Evolutionary conservation across 441 rosid genomes (phyloP), one percentile per base, ranked within the genome.

Genomic region (Codiaeum variegatum): DNA sequence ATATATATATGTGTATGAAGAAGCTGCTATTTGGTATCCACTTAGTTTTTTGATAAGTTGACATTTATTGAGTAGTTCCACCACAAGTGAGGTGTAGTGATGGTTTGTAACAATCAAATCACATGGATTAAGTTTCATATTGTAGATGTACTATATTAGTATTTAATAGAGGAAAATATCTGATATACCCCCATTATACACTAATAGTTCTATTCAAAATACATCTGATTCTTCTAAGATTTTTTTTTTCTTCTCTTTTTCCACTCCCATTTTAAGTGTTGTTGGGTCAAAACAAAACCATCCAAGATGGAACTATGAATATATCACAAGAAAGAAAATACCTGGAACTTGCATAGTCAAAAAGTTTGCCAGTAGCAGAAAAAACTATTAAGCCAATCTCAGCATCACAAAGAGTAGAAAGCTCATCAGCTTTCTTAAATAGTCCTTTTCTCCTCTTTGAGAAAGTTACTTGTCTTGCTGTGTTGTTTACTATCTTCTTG

Each of bases 381-480:
- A 85, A 85, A 67, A 83, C 85, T 3, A 82, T 32, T 31, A 79
- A 75, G 72, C 82, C 89, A 31, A 83, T 65, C 70, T 85, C 87
- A 36, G 84, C 89, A 62, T 85, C 86, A 28, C 88, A 85, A 21
- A 85, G 86, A 24, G 73, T 78, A 18, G 86, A 79, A 28, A 83
- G 83, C 67, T 85, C 85, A 19, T 54, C 59, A 47, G 88, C 87
- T 62, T 83, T 83, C 79, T 85, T 85, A 76, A 85, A 83, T 44
- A 83, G 82, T 74, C 87, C 85, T 73, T 78, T 83, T 61, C 87
- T 82, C 59, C 88, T 85, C 78, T 85, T 85, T 0, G 88, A 82
- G 78, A 85, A 85, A 5, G 83, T 83, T 11, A 85, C 88, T 54
- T 85, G 88, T 69, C 87, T 83, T 0, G 84, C 83, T 19, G 84